Conservation (phyloP, 164 flowering plant species). For the Akebia trifoliata region DNA sequence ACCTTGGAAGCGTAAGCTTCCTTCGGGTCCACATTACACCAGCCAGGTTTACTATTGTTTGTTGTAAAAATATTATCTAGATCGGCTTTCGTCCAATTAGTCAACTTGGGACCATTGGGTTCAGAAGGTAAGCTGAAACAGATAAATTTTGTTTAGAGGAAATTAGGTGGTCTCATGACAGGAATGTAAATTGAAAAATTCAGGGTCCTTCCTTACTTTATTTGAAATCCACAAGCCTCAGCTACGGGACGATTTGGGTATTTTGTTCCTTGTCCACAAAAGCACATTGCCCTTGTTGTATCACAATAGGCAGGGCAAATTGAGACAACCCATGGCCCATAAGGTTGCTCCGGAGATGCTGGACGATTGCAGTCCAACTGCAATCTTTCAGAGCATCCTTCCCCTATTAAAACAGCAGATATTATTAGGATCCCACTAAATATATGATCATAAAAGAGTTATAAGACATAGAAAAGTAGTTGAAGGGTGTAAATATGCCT, state of each 20-base stretch:
- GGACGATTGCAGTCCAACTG: conserved; percentile 69
- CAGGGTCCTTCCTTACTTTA: conserved; percentile 51
- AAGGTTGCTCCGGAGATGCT: conserved; percentile 55
- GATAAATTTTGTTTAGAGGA: conserved; percentile 5
- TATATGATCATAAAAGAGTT: too few species aligned
- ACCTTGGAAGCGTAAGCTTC: conserved; percentile 68
- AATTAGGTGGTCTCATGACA: neutral
- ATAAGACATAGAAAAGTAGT: too few species aligned
- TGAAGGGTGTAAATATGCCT: too few species aligned
- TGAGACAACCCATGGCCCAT: conserved; percentile 91
- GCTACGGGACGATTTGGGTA: conserved; percentile 96
- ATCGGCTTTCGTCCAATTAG: conserved; percentile 78
- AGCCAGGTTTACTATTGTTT: conserved; percentile 67
- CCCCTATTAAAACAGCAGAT: conserved; percentile 45
- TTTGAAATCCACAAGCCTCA: conserved; percentile 86
- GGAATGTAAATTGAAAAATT: conserved; percentile 5
- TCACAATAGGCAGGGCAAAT: conserved; percentile 87
- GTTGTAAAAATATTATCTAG: conserved; percentile 63
- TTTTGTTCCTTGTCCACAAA: conserved; percentile 94
- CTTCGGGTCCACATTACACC: conserved; percentile 94
- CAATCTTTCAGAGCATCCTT: conserved; percentile 66
- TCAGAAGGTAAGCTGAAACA: conserved; percentile 55
- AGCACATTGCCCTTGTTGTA: conserved; percentile 93
- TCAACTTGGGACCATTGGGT: conserved; percentile 48
- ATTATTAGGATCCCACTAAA: neutral